These are phyloP conservation scores for Angomonas ambiguus DNA, from an alignment of 208 protist species.

Conservation along the genomic window DNA sequence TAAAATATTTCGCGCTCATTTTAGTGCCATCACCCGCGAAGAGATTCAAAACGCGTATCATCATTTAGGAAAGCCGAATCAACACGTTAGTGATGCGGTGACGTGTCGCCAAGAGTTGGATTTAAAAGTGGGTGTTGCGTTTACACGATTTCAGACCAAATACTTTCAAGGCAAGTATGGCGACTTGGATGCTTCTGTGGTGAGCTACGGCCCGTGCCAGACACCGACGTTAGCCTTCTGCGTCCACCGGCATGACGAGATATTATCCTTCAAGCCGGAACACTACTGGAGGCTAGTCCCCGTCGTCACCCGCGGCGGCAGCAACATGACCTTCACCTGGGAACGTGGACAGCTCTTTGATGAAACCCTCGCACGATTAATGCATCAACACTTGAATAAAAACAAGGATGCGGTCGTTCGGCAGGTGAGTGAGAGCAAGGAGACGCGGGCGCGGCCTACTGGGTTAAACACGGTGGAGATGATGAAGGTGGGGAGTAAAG, in stretches of 20 bases:
- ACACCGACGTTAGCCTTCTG: constrained; percentile 94
- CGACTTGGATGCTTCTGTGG: constrained; percentile 81
- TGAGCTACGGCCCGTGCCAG: constrained; percentile 96
- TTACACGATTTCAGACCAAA: constrained; percentile 93
- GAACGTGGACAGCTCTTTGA: constrained; percentile 89
- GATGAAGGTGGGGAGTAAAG: constrained; percentile 85
- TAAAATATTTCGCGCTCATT: constrained; percentile 88
- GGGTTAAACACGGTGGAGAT: constrained; percentile 95
- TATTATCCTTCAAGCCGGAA: constrained; percentile 90
- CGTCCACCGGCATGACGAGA: constrained; percentile 91
- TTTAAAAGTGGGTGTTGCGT: constrained; percentile 94
- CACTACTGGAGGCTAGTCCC: constrained; percentile 85
- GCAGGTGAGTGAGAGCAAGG: constrained; percentile 43
- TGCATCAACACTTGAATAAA: constrained; percentile 56
- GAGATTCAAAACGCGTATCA: constrained; percentile 83
- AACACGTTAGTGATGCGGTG: constrained; percentile 89
- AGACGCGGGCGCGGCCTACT: constrained; percentile 68
- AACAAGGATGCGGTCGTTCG: constrained; percentile 59
- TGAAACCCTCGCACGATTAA: constrained; percentile 65
- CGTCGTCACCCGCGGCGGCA: constrained; percentile 54
- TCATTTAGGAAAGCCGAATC: constrained; percentile 87
- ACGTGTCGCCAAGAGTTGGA: constrained; percentile 95
- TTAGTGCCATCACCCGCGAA: constrained; percentile 87
- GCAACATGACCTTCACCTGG: constrained; percentile 80
- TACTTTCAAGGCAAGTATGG: constrained; percentile 90